phyloP scores from a whole-genome alignment of 257 asterid genomes.

The Capsicum pubescens region DNA sequence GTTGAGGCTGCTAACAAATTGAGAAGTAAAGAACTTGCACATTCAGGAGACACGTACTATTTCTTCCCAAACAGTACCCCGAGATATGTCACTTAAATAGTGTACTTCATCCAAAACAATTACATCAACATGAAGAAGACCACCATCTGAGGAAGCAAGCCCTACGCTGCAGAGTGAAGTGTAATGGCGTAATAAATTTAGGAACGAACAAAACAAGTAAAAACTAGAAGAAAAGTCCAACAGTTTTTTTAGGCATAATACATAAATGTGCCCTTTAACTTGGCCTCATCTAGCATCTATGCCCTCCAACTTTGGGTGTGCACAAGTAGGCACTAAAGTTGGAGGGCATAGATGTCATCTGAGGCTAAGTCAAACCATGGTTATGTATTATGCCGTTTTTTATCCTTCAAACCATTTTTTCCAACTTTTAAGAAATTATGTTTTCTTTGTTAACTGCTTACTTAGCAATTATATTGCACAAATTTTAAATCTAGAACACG shows the following conservation, averaged over 20 bases:
- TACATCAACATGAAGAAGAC: constrained; percentile 89
- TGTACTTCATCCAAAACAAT: constrained; percentile 99
- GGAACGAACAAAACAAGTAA: constrained; percentile 4
- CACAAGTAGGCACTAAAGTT: no score
- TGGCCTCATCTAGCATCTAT: no score
- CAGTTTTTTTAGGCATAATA: neutral
- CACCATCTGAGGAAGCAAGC: constrained; percentile 74
- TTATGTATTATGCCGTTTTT: no score
- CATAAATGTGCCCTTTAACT: no score
- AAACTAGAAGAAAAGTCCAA: constrained; percentile 3
- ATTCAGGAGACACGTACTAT: constrained; percentile 67
- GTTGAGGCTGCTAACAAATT: constrained; percentile 26
- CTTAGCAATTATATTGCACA: constrained; percentile 6
- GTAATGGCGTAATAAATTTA: constrained; percentile 10
- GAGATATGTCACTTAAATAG: constrained; percentile 92
- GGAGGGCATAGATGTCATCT: no score
- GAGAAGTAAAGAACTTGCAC: constrained; percentile 31
- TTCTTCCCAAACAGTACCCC: constrained; percentile 99
- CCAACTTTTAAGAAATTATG: constrained; percentile 1
- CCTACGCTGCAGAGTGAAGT: constrained; percentile 71
- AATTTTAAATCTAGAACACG: neutral
- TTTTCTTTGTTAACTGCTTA: constrained; percentile 12
- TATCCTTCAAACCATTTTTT: neutral
- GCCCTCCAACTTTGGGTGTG: no score
- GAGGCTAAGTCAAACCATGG: no score